Base-by-base conservation (phyloP, 108 stramenopile species). In the Cyclostephanos tholiformis region DNA sequence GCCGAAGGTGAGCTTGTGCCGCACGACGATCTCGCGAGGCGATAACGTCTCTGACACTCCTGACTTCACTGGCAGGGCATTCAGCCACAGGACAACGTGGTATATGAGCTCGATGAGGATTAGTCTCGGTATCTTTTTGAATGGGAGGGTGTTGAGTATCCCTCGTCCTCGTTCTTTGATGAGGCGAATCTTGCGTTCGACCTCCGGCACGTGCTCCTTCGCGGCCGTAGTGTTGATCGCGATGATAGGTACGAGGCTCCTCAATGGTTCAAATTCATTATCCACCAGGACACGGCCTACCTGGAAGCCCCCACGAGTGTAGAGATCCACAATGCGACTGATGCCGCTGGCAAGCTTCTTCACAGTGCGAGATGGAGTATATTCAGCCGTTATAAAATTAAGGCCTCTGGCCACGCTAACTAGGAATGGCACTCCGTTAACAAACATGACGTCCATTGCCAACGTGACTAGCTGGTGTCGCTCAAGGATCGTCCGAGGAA, bases 391-490 rank as follows among this genome's bases (percentile, higher is more conserved):
- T 9, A 66, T 13, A 39, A 79, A 71, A 62, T 77, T 41, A 14
- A 81, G 29, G 30, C 72, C 70, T 19, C 60, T 43, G 20, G 72
- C 77, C 6, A 82, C 44, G 6, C 80, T 84, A 10, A 71, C 52
- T 0, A 86, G 59, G 32, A 83, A 77, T n/a, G 67, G 51, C 4
- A 82, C 12, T 19, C 71, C 80, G 41, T 86, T 84, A 6, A 84
- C 82, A 43, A 76, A 58, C 55, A 86, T 68, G 29, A 53, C 67
- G 44, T 86, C 82, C 6, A 69, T 52, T 25, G 36, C 29, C 32
- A 86, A 41, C 44, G 56, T 74, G 1, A 86, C 69, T 12, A 62
- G 11, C 23, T 46, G 29, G 27, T 83, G 71, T 11, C 41, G 16
- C n/a, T 60, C 51, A n/a, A 59, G n/a, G 11, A 72, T 49, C 2